Base-by-base conservation (phyloP, 176 grass and related monocot species). In the Oryza meyeriana region DNA sequence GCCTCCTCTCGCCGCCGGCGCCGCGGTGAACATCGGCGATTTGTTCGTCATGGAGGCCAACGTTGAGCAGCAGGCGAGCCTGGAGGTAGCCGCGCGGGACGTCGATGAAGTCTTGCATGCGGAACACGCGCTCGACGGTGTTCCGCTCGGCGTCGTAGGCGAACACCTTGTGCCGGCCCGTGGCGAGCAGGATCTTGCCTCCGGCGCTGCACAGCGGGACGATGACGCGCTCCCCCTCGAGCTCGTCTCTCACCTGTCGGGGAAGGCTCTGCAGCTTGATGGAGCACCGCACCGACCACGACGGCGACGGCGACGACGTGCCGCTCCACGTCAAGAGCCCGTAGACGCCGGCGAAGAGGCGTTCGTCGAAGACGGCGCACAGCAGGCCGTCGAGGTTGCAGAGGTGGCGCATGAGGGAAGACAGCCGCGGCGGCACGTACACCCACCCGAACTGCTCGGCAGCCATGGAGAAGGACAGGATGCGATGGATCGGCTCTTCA, bases 121-220 rank as follows among this genome's bases (percentile, higher is more conserved):
- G 38, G 58, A 77, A 77, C 35, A 77, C 75, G 25, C 62, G 36
- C 25, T 8, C 58, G 8, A 62, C 75, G 25, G 9, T 40, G 58
- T 29, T 17, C 26, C 25, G 24, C 75, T 30, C 58, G 4, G 25
- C 2, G 75, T 77, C 36, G 58, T 64, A 77, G 14, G 6, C 38
- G 39, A 27, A 71, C 36, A 77, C 75, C 58, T 64, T 77, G 75
- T 64, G 75, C 1, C 75, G 25, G 7, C 75, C 38, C 25, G 75
- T 77, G 26, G 75, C 75, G 58, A 77, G 75, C 75, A 77, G 36
- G 58, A 74, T 22, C 36, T 64, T 41, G 66, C 8, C 2, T 10
- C 20, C 35, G 20, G 66, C 38, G 4, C 41, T 72, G 70, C 70
- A 47, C 1, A 72, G 70, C 41, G 70, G 70, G 3, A 72, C 26